A percentile compares a stretch with the other conserved stretches of the same genome.
phyloP scores from a whole-genome alignment of 1,284 basidiomycete species.

The Omphalotus olearius region DNA sequence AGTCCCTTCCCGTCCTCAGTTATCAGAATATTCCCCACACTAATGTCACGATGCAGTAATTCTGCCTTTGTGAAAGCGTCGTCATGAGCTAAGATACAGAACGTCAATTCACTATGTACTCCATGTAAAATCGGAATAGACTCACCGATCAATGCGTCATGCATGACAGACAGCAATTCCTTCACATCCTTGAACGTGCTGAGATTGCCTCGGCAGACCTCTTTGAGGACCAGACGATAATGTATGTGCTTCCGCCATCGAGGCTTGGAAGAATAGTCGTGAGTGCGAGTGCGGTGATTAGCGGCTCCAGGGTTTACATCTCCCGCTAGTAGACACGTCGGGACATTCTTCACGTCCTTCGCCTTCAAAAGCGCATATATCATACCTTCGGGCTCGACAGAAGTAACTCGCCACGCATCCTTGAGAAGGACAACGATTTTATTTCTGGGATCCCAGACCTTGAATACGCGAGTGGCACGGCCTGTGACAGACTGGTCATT shows the following conservation, averaged over 20 bases:
- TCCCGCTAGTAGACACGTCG: slow-evolving; percentile 14
- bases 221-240: slow-evolving; percentile 17
- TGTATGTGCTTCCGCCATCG: neutral
- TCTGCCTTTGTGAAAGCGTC: slow-evolving; percentile 2
- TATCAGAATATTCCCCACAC: slow-evolving; percentile 4
- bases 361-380: slow-evolving; percentile 15
- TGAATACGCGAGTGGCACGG: slow-evolving; percentile 7
- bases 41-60: slow-evolving; percentile 5
- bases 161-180: slow-evolving; percentile 1
- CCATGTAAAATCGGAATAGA: neutral
- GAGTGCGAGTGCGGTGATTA: too few relatives aligned
- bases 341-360: slow-evolving; percentile 13
- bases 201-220: slow-evolving; percentile 11
- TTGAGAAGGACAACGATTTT: slow-evolving; percentile 18
- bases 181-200: neutral
- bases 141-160: slow-evolving; percentile 6
- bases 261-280: too few relatives aligned
- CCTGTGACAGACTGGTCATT: too few relatives aligned
- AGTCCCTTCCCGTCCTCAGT: neutral
- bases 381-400: too few relatives aligned
- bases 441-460: slow-evolving; percentile 10
- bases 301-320: slow-evolving; percentile 11
- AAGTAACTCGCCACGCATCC: too few relatives aligned
- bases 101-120: neutral
- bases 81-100: neutral